Conservation (phyloP, 805 yeast species). For the Myxozyma vanderwaltii region DNA sequence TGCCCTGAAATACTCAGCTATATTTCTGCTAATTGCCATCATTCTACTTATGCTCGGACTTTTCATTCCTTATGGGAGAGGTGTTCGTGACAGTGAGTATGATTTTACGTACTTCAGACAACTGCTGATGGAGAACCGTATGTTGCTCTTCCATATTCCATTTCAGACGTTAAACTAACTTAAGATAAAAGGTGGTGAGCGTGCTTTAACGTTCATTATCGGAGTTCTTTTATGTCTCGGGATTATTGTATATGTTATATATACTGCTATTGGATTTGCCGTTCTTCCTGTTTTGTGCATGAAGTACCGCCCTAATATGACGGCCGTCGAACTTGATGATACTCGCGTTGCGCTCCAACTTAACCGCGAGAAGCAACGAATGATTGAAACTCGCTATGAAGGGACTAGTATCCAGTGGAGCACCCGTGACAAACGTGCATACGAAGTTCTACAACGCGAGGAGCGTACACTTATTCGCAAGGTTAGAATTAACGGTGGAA, state of each 20-base stretch:
- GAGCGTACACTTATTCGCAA: constrained; percentile 35
- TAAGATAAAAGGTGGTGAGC: constrained; percentile 24
- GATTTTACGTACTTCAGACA: constrained; percentile 30
- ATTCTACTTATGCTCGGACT: constrained; percentile 31
- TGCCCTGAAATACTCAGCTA: constrained; percentile 30
- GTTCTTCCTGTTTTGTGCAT: constrained; percentile 32
- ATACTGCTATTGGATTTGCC: constrained; percentile 33
- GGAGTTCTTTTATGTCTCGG: constrained; percentile 33
- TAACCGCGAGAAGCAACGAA: constrained; percentile 38
- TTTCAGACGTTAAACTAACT: background rate
- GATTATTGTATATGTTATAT: constrained; percentile 31
- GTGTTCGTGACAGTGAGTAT: constrained; percentile 27
- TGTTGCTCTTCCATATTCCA: background rate
- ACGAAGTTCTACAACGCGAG: constrained; percentile 35
- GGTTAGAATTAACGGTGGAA: constrained; percentile 28
- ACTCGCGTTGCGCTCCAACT: constrained; percentile 32
- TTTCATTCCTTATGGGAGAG: constrained; percentile 32
- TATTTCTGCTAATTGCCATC: constrained; percentile 23
- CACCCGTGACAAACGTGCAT: constrained; percentile 36
- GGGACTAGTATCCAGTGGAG: constrained; percentile 33
- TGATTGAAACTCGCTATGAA: constrained; percentile 36
- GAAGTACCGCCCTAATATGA: constrained; percentile 25
- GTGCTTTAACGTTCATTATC: constrained; percentile 32
- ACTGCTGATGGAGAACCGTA: constrained; percentile 30
- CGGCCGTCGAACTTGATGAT: constrained; percentile 29